Conservation (phyloP, 805 yeast genomes). For the Myxozyma vanderwaltii region DNA sequence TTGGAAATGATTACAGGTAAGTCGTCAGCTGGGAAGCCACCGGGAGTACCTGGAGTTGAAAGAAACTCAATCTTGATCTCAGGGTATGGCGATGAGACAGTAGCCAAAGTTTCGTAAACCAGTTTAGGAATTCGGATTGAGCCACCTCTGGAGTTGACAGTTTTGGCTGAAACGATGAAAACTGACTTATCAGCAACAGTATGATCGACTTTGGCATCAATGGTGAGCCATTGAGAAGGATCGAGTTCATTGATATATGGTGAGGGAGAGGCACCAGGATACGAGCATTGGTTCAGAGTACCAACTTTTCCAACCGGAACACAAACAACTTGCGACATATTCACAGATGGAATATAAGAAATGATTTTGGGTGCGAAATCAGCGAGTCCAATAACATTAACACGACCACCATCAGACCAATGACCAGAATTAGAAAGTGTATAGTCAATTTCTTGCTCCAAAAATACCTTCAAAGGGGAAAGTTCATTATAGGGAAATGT, state of each 20-base stretch:
- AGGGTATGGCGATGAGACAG: background rate
- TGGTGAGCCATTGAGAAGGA: conserved; percentile 13
- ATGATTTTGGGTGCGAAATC: conserved; percentile 9
- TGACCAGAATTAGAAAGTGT: conserved; percentile 12
- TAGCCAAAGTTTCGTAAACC: background rate
- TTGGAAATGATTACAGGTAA: background rate
- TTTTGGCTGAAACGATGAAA: background rate
- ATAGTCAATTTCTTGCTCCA: conserved; percentile 19
- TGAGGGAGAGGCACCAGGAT: conserved; percentile 15
- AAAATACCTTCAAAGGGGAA: conserved; percentile 23
- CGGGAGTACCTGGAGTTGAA: conserved; percentile 3
- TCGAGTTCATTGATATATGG: conserved; percentile 5
- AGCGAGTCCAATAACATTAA: conserved; percentile 14
- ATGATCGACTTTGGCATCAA: conserved; percentile 2
- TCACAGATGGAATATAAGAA: conserved; percentile 23
- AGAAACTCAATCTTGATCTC: conserved; percentile 6
- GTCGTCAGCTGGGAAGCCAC: conserved; percentile 1
- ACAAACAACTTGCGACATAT: background rate
- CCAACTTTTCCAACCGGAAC: conserved; percentile 6
- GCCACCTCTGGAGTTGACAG: conserved; percentile 16
- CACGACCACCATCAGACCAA: conserved; percentile 12
- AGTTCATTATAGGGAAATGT: conserved; percentile 20
- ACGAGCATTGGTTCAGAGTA: conserved; percentile 17
- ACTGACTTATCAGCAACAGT: background rate
- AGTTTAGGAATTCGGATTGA: conserved; percentile 10